Evolutionary conservation across 2,329 filamentous ascomycete genomes (phyloP).

Genomic region (Apiospora hydei): DNA sequence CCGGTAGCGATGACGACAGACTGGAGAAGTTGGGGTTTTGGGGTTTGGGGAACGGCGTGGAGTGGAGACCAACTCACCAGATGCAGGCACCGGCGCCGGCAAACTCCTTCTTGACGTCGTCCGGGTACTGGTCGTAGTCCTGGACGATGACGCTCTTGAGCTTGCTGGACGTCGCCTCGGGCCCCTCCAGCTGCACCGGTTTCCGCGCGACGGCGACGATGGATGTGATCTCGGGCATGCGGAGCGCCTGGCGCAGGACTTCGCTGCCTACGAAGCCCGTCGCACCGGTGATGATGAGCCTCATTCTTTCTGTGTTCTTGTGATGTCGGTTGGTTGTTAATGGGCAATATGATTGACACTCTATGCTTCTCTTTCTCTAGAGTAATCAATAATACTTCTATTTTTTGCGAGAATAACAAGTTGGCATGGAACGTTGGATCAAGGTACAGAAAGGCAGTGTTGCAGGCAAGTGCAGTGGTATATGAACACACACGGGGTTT

Average conservation of each 20-base stretch:
- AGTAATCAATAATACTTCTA: neutral
- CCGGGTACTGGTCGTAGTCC: slow-evolving; percentile 51
- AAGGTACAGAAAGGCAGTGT: neutral
- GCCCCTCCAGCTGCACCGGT: slow-evolving; percentile 39
- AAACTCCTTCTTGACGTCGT: slow-evolving; percentile 48
- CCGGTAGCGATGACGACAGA: neutral
- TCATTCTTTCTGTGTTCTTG: slow-evolving; percentile 43
- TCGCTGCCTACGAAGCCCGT: slow-evolving; percentile 52
- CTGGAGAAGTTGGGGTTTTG: neutral
- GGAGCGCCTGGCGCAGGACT: slow-evolving; percentile 51
- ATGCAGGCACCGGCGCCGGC: slow-evolving; percentile 49
- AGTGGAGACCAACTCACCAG: slow-evolving; percentile 31
- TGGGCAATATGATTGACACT: too few relatives aligned
- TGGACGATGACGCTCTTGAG: slow-evolving; percentile 48
- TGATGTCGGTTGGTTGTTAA: neutral
- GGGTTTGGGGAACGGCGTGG: neutral
- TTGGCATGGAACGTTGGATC: neutral
- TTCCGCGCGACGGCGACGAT: slow-evolving; percentile 52
- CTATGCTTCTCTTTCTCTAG: too few relatives aligned
- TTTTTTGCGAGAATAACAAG: too few relatives aligned
- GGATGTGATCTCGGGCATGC: slow-evolving; percentile 44
- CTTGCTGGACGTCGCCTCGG: slow-evolving; percentile 41
- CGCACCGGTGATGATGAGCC: slow-evolving; percentile 51
- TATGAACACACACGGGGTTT: neutral
- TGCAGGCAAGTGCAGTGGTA: neutral